Base-by-base conservation (phyloP, 2,329 filamentous ascomycete genomes). In the Hypoxylon sp. region DNA sequence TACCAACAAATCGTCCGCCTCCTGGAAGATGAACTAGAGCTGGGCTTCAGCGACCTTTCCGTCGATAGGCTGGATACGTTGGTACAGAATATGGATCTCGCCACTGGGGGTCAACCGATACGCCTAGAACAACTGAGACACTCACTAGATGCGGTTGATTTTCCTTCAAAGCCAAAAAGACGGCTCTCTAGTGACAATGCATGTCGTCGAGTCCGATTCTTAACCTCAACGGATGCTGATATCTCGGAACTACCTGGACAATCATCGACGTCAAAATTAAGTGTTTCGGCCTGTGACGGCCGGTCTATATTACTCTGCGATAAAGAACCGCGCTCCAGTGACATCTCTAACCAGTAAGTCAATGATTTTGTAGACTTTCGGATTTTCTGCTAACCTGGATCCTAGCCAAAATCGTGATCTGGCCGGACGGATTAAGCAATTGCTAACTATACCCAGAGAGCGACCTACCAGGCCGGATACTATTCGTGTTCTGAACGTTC, bases 1-100 rank as follows among this genome's bases (percentile, higher is more conserved):
- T 59, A 59, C 20, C 56, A 59, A 14, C 17, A 50, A 59, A 50
- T 59, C 5, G 56, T 59, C 11, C 56, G 56, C 17, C 44, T 31
- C 3, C 56, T 59, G 25, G 56, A 59, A 30, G 56, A 59, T 17
- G 56, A 59, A 42, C 27, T 59, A 27, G 44, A 59, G 27, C 44
- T 30, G 14, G 56, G 44, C 31, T 59, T 59, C 20, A 42, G 56
- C 22, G 44, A 50, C 13, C 46, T 59, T 50, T 59, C 56, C 6
- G 22, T 59, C n/a, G 56, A 59, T 22, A 59, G 49, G 8, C 46
- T 59, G 20, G 56, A 59, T 31, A 20, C 8, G 2, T 31, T 50
- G 31, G 56, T 50, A 22, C 46, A 50, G 14, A 50, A 14, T 20
- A 50, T 59, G 46, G 44, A 59, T n/a, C 56, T 59, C 17, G 30